A percentile compares a stretch with the other conserved stretches of the same genome.
phyloP scores from a whole-genome alignment of 208 protist species.

The Herpetomonas tarakana region DNA sequence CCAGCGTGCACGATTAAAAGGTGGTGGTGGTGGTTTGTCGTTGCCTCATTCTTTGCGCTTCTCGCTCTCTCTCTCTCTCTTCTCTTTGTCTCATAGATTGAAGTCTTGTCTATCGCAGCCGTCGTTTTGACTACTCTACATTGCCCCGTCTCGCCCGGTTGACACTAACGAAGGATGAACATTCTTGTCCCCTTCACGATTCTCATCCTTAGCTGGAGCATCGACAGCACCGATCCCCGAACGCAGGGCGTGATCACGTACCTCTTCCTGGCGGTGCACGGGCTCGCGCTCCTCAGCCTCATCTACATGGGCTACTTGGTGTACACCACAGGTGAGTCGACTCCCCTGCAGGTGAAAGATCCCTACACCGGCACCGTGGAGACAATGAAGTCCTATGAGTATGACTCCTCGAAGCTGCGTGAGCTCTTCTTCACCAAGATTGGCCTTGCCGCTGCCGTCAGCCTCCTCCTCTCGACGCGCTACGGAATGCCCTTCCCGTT shows the following conservation, averaged over 20 bases:
- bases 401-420: conserved; percentile 71
- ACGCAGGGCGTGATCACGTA: conserved; percentile 43
- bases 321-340: conserved; percentile 31
- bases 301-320: conserved; percentile 55
- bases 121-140: too few species aligned
- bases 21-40: background rate
- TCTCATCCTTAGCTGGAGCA: conserved; percentile 75
- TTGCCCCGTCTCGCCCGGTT: too few species aligned
- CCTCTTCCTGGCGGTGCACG: conserved; percentile 60
- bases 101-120: too few species aligned
- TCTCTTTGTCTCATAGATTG: conserved; percentile 4
- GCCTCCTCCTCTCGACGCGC: conserved; percentile 41
- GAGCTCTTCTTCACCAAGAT: conserved; percentile 65
- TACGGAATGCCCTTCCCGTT: conserved; percentile 71
- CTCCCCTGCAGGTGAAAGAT: conserved; percentile 49
- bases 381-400: conserved; percentile 48
- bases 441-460: conserved; percentile 41
- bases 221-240: conserved; percentile 77
- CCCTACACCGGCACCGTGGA: conserved; percentile 42
- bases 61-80: background rate
- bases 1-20: too few species aligned
- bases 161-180: conserved; percentile 53
- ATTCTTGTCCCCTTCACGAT: conserved; percentile 54
- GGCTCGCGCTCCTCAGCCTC: conserved; percentile 27
- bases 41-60: too few species aligned